Evolutionary conservation across 1,284 basidiomycete genomes (phyloP), one percentile per base, ranked within the genome.

Genomic region (Sanghuangporus baumii): DNA sequence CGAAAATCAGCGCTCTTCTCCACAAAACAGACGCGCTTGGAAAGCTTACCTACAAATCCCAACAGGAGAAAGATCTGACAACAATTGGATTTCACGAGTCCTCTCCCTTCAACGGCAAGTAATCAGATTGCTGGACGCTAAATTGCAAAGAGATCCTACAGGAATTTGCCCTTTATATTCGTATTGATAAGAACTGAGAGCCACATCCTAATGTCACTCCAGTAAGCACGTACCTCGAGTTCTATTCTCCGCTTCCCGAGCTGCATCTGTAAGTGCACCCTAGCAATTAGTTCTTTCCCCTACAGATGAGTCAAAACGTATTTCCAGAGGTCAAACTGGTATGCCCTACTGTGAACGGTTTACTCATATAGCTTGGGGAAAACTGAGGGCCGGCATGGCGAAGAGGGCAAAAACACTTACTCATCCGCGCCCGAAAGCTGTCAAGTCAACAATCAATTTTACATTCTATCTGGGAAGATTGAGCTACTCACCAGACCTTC

Each of bases 371-470:
- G 38, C 68, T 68, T 51, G 41, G 37, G 1, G 16, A 14, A 12
- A n/a, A 14, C 40, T 1, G 54, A 34, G 23, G 41, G 48, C 12
- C 5, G 40, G 14, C 43, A 31, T 20, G 6, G 36, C 12, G 18
- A 34, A 8, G 41, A 37, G 5, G 26, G 9, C 9, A 34, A 14
- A 26, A 18, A 37, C 0, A 56, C 64, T 67, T 58, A 63, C 71
- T 73, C 74, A 63, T 79, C 77, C 0, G 76, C 77, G 7, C 74
- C 75, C 6, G 75, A 74, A 11, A 78, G 67, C 69, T 70, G 48
- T 47, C 11, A 34, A 40, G 26, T 7, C 20, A 47, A 16, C 16
- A 14, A 18, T 58, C 34, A 23, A 23, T 12, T 36, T 36, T 7
- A 16, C 40, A n/a, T 41, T 26, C 6, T 11, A n/a, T 23, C 14